Conservation (phyloP, 345 rosid species). For the Gynandropsis gynandra region DNA sequence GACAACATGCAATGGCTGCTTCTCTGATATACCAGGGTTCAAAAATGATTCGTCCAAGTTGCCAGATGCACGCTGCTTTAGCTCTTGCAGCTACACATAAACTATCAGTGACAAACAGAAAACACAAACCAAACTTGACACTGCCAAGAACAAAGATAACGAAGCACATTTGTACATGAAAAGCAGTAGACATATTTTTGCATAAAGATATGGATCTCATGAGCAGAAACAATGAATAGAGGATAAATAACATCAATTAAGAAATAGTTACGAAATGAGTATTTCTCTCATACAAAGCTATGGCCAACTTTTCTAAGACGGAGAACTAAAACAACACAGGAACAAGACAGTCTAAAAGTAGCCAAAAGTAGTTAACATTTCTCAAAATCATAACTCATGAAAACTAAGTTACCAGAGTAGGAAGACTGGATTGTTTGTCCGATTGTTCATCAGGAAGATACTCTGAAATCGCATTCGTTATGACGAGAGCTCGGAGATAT, state of each 20-base stretch:
- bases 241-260: constrained; percentile 2
- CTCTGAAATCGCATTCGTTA: constrained; percentile 71
- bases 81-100: constrained; percentile 71
- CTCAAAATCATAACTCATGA: neutral
- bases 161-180: neutral
- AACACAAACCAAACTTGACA: constrained; percentile 10
- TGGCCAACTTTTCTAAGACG: too few species aligned
- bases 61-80: constrained; percentile 84
- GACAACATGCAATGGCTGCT: constrained; percentile 89
- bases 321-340: neutral
- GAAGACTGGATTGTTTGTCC: constrained; percentile 80
- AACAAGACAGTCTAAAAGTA: constrained; percentile 2
- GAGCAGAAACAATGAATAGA: neutral
- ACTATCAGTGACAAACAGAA: constrained; percentile 10
- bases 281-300: too few species aligned
- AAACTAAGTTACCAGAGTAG: constrained; percentile 50
- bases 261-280: too few species aligned
- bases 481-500: constrained; percentile 80
- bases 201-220: neutral
- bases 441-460: constrained; percentile 88
- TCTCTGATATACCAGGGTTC: constrained; percentile 83
- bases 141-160: constrained; percentile 6
- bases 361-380: constrained; percentile 5
- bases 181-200: neutral
- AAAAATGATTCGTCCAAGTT: constrained; percentile 58